Percentiles rank a stretch among this genome's conserved stretches.
These are phyloP conservation scores for Candida patagonica DNA, from an alignment of 805 yeast species.

Conservation along the genomic window DNA sequence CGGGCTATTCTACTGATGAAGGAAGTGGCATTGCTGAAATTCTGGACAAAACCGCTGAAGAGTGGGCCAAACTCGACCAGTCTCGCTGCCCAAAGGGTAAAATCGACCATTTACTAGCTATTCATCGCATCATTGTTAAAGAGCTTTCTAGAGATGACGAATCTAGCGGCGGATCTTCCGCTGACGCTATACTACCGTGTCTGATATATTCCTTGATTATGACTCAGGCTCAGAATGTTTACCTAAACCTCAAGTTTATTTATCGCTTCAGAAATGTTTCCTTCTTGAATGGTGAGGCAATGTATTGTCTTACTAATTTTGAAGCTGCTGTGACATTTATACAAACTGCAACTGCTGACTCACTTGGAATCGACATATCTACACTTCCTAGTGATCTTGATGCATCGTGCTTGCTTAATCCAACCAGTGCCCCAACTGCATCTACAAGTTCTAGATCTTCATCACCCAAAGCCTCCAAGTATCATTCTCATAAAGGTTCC, in stretches of 20 bases:
- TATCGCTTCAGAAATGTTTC: slow-evolving; percentile 30
- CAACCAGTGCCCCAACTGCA: background rate
- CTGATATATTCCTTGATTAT: slow-evolving; percentile 28
- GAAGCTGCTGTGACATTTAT: slow-evolving; percentile 34
- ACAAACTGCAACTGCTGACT: slow-evolving; percentile 26
- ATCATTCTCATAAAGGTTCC: slow-evolving; percentile 6
- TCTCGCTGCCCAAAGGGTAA: slow-evolving; percentile 29
- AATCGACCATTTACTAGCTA: slow-evolving; percentile 26
- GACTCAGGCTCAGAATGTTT: slow-evolving; percentile 25
- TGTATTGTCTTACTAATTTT: slow-evolving; percentile 34
- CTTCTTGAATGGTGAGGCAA: slow-evolving; percentile 29
- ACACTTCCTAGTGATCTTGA: slow-evolving; percentile 12
- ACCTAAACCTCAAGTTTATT: slow-evolving; percentile 30
- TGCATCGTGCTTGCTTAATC: slow-evolving; percentile 11
- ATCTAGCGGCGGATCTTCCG: slow-evolving; percentile 17
- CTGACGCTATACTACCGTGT: slow-evolving; percentile 33
- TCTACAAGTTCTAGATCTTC: slow-evolving; percentile 5
- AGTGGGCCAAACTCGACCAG: slow-evolving; percentile 18
- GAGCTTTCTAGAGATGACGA: slow-evolving; percentile 16
- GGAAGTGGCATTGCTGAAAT: slow-evolving; percentile 6
- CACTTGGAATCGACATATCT: slow-evolving; percentile 23
- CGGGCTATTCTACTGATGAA: slow-evolving; percentile 2
- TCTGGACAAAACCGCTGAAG: slow-evolving; percentile 11
- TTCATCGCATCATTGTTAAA: slow-evolving; percentile 30
- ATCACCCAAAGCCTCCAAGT: too few relatives aligned